Evolutionary conservation across 305 asterid genomes (phyloP).

Genomic region (Fraxinus floribunda): DNA sequence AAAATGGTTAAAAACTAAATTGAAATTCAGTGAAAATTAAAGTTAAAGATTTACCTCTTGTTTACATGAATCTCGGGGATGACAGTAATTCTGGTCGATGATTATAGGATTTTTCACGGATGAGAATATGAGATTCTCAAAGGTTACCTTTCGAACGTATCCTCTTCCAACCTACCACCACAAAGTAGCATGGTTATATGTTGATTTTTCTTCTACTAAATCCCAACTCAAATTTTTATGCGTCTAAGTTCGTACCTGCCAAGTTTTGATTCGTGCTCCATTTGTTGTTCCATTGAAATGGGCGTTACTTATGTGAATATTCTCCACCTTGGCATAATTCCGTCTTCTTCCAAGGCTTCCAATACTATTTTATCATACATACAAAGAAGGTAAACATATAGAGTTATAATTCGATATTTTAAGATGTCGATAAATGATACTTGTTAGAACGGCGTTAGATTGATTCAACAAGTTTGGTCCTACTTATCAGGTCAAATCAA

Average conservation of each 20-base stretch:
- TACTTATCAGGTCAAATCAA: neutral
- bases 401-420: neutral
- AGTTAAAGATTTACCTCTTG: constrained; percentile 35
- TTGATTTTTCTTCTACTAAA: neutral
- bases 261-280: constrained; percentile 69
- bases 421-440: neutral
- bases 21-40: neutral
- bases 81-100: constrained; percentile 65
- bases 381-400: neutral
- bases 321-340: constrained; percentile 43
- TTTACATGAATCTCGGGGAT: constrained; percentile 34
- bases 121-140: constrained; percentile 40
- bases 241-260: constrained; percentile 44
- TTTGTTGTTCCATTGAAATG: constrained; percentile 49
- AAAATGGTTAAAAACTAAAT: neutral
- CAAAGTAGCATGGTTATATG: neutral
- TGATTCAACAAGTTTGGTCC: neutral
- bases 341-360: constrained; percentile 60
- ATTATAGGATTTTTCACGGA: constrained; percentile 55
- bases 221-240: neutral
- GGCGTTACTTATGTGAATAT: constrained; percentile 36
- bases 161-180: constrained; percentile 52
- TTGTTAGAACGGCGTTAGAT: neutral
- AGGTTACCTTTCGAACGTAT: constrained; percentile 40
- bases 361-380: constrained; percentile 31